Evolutionary conservation across 208 protist species (phyloP), one percentile per base, ranked within the genome.

Genomic region (Trypanosomatidae sp.): DNA sequence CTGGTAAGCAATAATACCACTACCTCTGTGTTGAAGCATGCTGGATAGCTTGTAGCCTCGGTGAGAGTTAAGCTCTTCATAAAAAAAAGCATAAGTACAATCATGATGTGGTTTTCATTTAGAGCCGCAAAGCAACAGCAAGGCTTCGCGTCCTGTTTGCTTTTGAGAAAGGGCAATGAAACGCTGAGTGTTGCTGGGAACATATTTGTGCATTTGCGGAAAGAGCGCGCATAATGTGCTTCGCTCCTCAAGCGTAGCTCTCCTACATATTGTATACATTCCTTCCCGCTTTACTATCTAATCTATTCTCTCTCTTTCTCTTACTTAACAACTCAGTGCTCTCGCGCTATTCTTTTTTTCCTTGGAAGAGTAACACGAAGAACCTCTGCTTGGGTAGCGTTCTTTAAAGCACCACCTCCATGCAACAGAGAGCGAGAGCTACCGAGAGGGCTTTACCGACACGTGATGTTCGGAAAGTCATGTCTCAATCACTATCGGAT

Each of bases 401-500:
- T 65, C 46, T 22, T n/a, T 44, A 15, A 13, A 52, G 30, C 28
- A 22, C 1, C 60, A 66, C 43, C 12, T 50, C 10, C 9, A 73
- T 47, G 33, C 41, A 41, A 22, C 43, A 59, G n/a, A 19, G 33
- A 28, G 12, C 28, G 15, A 58, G n/a, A 5, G 28, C 10, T 2
- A 56, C 66, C 1, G 15, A 17, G 19, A 30, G 47, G 46, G 49
- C 33, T 59, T 15, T 25, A 6, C 19, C 49, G 66, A 33, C 30
- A 49, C 28, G 30, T 56, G 28, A 43, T 44, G 30, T 39, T 49
- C 66, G 33, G 19, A 69, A 69, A 56, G 46, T 47, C 13, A 53
- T 68, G 0, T 62, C 53, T n/a, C 56, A 46, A 6, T 84, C 75
- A 5, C 62, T 71, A 19, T 78, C 71, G 28, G 67, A 68, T 36